Percentiles rank a stretch among this genome's conserved stretches.
Evolutionary conservation across 441 rosid genomes (phyloP).

Genomic region (Populus hybrid): DNA sequence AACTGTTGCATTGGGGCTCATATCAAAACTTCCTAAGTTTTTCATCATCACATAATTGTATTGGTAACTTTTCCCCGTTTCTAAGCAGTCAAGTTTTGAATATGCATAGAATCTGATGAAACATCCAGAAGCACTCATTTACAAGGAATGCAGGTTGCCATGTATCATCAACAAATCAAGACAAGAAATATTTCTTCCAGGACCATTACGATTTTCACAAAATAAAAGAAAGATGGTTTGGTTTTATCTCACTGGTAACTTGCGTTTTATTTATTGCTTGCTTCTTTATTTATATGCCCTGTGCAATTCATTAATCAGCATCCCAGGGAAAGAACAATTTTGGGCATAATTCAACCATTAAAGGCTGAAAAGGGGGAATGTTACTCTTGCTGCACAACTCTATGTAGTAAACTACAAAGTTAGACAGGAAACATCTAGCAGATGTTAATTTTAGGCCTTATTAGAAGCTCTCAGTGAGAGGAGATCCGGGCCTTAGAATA

Average conservation of each 20-base stretch:
- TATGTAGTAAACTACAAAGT: neutral
- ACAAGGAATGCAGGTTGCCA: neutral
- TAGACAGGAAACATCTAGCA: neutral
- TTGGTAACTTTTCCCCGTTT: neutral
- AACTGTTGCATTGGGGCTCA: neutral
- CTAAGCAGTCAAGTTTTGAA: neutral
- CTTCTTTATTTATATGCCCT: neutral
- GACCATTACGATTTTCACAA: neutral
- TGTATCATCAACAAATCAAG: neutral
- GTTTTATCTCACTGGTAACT: neutral
- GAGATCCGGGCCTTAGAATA: neutral
- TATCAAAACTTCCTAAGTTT: neutral
- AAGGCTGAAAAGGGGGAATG: neutral
- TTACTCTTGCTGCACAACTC: neutral
- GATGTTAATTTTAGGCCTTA: neutral
- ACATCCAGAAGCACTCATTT: neutral
- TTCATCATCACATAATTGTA: neutral
- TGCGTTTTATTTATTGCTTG: neutral
- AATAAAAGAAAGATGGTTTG: neutral
- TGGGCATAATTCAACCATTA: neutral
- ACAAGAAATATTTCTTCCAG: neutral
- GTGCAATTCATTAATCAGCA: neutral
- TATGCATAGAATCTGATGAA: neutral
- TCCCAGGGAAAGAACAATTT: neutral
- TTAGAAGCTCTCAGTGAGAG: neutral